Conservation (phyloP, 192 early-diverging fungal species). For the Jimgerdemannia flammicorona region DNA sequence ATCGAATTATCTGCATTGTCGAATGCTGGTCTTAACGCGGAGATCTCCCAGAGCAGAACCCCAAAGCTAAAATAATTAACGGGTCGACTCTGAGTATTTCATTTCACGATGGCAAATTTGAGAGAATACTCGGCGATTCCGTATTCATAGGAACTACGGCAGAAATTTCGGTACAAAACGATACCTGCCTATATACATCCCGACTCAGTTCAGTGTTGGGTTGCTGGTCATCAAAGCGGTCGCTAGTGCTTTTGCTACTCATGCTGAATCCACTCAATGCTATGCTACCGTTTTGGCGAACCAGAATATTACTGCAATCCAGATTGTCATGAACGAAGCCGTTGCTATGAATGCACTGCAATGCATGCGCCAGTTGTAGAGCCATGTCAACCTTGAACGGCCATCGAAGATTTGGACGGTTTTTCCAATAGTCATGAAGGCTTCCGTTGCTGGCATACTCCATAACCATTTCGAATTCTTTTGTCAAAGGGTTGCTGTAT, state of each 20-base stretch:
- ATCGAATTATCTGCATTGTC: neutral
- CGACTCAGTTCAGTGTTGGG: neutral
- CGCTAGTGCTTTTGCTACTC: neutral
- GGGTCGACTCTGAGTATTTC: neutral
- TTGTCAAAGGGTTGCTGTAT: neutral
- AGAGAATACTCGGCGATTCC: no score
- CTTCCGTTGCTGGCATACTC: neutral
- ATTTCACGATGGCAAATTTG: neutral
- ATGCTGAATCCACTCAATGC: neutral
- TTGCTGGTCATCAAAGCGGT: neutral
- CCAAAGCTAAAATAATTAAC: neutral
- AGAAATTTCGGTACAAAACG: no score
- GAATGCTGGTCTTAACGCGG: neutral
- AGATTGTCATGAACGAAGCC: neutral
- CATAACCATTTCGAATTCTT: neutral
- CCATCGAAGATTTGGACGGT: neutral
- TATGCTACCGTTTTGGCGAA: neutral
- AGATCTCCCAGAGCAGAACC: neutral
- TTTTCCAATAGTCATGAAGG: neutral
- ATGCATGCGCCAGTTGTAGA: neutral
- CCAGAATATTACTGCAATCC: neutral
- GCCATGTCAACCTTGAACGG: neutral
- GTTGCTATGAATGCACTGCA: neutral
- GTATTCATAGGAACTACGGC: no score
- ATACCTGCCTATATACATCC: neutral